phyloP scores from a whole-genome alignment of 768 basidiomycete species.

The Podaxis carcinomalis region DNA sequence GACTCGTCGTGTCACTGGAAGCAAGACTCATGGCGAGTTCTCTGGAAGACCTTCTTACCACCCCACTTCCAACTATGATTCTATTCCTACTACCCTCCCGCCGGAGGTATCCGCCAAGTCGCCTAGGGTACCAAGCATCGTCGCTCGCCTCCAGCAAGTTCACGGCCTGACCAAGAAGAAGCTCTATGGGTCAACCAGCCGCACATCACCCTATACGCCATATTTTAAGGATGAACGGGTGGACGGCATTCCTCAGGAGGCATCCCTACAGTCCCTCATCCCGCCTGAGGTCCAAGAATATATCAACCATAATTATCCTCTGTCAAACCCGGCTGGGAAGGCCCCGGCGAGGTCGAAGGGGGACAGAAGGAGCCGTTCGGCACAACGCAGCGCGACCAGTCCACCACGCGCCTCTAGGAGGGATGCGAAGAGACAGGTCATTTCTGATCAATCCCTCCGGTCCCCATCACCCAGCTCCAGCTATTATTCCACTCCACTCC shows the following conservation, averaged over 20 bases:
- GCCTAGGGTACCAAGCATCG: constrained; percentile 42
- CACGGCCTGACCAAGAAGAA: constrained; percentile 73
- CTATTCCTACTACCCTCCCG: neutral
- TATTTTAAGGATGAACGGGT: constrained; percentile 52
- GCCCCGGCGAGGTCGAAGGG: constrained; percentile 1
- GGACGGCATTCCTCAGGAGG: constrained; percentile 12
- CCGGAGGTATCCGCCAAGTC: neutral
- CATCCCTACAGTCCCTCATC: constrained; percentile 27
- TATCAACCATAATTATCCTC: constrained; percentile 5
- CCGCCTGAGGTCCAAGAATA: constrained; percentile 14
- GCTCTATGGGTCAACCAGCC: constrained; percentile 38
- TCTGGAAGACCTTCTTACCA: neutral
- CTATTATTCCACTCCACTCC: neutral
- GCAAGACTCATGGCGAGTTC: neutral
- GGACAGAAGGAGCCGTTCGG: neutral
- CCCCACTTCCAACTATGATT: neutral
- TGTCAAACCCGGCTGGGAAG: constrained; percentile 8
- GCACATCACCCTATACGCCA: constrained; percentile 42
- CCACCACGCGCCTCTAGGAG: neutral
- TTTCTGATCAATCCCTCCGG: neutral
- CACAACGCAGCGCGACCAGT: neutral
- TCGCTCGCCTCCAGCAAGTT: constrained; percentile 58
- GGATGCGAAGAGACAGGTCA: neutral
- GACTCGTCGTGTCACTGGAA: neutral
- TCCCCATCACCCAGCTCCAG: neutral